Conservation (phyloP, 148 eudicot genomes). For the Talinum fruticosum region DNA sequence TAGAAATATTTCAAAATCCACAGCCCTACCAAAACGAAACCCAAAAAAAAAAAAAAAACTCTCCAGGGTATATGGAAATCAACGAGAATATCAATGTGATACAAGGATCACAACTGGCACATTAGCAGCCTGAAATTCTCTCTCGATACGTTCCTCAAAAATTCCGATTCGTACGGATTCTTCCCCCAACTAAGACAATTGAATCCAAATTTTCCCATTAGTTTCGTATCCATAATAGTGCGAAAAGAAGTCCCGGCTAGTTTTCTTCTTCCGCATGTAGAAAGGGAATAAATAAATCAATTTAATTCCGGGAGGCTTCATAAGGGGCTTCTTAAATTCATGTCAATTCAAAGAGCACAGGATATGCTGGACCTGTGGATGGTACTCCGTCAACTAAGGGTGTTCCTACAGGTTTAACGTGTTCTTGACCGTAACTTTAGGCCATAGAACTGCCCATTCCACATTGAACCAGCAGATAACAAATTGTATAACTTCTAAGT, state of each 20-base stretch:
- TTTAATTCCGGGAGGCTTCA: too few species aligned
- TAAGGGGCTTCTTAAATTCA: too few species aligned
- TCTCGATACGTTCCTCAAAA: too few species aligned
- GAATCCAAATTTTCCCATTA: too few species aligned
- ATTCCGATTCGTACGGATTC: too few species aligned
- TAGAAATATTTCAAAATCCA: background rate
- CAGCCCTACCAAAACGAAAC: background rate
- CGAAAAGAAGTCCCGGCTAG: too few species aligned
- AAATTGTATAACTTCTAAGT: background rate
- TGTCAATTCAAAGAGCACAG: background rate
- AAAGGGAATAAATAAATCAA: too few species aligned
- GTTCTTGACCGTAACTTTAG: background rate
- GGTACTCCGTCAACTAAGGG: background rate
- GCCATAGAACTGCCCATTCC: background rate
- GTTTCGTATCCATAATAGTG: too few species aligned
- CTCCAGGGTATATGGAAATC: background rate
- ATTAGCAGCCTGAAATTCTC: background rate
- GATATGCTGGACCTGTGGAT: background rate
- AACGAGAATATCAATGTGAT: background rate
- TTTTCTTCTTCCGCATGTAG: too few species aligned
- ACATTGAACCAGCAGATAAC: background rate
- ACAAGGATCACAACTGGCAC: background rate
- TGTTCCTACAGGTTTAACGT: background rate
- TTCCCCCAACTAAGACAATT: too few species aligned
- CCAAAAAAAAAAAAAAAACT: background rate